These are phyloP conservation scores for Populus tremula DNA, from an alignment of 345 rosid species.

Conservation along the genomic window DNA sequence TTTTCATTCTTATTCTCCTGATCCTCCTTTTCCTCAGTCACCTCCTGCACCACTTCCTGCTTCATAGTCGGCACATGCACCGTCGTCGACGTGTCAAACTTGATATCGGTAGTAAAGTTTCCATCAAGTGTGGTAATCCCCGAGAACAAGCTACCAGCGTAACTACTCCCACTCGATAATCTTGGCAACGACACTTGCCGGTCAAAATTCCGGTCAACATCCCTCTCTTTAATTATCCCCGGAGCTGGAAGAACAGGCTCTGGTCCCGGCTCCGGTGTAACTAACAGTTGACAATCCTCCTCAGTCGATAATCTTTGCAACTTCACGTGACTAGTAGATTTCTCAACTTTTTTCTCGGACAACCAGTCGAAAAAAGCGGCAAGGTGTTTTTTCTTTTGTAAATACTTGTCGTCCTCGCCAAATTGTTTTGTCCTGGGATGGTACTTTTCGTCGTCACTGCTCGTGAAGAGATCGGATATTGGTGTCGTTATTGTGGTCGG, in stretches of 20 bases:
- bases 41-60: slow-evolving; percentile 40
- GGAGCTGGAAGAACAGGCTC: slow-evolving; percentile 13
- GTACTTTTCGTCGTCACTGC: slow-evolving; percentile 40
- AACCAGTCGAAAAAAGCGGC: slow-evolving; percentile 67
- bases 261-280: slow-evolving; percentile 33
- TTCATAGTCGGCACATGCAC: slow-evolving; percentile 27
- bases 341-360: slow-evolving; percentile 45
- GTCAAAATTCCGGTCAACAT: slow-evolving; percentile 53
- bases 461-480: slow-evolving; percentile 57
- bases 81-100: slow-evolving; percentile 39
- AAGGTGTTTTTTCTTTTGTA: slow-evolving; percentile 51
- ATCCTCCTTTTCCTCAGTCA: slow-evolving; percentile 28
- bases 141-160: slow-evolving; percentile 76
- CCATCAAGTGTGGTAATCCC: slow-evolving; percentile 68
- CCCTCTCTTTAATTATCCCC: slow-evolving; percentile 30
- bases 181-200: slow-evolving; percentile 67
- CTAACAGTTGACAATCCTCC: slow-evolving; percentile 53
- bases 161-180: slow-evolving; percentile 81
- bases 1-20: slow-evolving; percentile 16
- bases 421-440: slow-evolving; percentile 11
- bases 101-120: slow-evolving; percentile 48
- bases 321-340: slow-evolving; percentile 39
- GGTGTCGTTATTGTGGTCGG: slow-evolving; percentile 20
- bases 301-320: slow-evolving; percentile 32
- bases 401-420: slow-evolving; percentile 14